Conservation (phyloP, 2,329 filamentous ascomycete species). For the Malbranchea cinnamomea region DNA sequence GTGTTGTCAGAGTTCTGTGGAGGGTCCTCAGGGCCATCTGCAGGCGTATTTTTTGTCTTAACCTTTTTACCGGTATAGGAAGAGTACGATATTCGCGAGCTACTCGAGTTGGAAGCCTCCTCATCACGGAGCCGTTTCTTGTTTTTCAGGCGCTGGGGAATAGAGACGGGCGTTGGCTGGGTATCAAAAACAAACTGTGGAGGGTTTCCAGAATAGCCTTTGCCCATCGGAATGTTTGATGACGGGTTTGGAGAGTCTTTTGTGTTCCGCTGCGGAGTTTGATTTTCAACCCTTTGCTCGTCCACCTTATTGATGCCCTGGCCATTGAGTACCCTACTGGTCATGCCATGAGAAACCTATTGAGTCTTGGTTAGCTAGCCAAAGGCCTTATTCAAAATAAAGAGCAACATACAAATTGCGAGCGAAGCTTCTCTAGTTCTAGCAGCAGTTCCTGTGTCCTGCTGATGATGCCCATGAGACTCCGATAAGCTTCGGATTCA, state of each 20-base stretch:
- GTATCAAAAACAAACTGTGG: constrained; percentile 11
- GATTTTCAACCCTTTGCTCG: constrained; percentile 8
- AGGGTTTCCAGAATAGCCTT: not conserved
- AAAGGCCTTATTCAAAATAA: not conserved
- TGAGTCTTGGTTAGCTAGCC: constrained; percentile 4
- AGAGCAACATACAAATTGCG: constrained; percentile 19
- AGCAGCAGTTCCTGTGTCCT: constrained; percentile 24
- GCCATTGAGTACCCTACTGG: constrained; percentile 6
- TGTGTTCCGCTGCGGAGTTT: not conserved
- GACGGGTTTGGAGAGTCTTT: not conserved
- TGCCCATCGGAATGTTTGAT: not conserved
- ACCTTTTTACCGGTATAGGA: not conserved
- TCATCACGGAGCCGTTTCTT: constrained; percentile 14
- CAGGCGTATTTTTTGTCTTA: constrained; percentile 7
- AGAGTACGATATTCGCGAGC: not conserved
- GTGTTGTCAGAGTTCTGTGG: constrained; percentile 5
- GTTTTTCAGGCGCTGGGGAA: constrained; percentile 7
- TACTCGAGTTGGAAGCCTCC: constrained; percentile 7
- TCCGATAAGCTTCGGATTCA: constrained; percentile 16
- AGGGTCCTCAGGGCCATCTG: constrained; percentile 8
- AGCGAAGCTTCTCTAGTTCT: constrained; percentile 21
- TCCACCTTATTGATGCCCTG: constrained; percentile 6
- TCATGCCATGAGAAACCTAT: constrained; percentile 11
- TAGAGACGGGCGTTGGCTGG: constrained; percentile 9
- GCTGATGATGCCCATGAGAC: constrained; percentile 23